Evolutionary conservation across 352 stramenopile species (phyloP).

Genomic region (Phytophthora sp.): DNA sequence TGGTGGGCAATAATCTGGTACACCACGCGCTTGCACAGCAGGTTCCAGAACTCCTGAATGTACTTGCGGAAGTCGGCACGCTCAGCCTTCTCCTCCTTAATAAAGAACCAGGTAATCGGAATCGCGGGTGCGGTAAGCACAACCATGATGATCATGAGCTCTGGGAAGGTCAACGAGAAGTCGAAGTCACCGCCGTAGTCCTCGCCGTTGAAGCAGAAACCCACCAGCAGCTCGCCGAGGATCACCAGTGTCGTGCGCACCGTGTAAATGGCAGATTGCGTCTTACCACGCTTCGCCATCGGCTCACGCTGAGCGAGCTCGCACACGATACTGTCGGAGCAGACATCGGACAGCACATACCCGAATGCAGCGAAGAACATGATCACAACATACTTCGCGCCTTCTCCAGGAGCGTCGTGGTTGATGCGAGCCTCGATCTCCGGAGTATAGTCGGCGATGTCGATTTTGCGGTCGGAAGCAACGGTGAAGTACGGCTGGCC

Average conservation of each 20-base stretch:
- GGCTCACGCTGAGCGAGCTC: constrained; percentile 66
- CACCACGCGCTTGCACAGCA: constrained; percentile 52
- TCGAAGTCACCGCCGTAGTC: constrained; percentile 57
- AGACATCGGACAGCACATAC: constrained; percentile 73
- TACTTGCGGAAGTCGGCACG: constrained; percentile 38
- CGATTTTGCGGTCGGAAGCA: constrained; percentile 24
- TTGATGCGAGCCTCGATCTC: constrained; percentile 49
- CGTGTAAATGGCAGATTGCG: constrained; percentile 48
- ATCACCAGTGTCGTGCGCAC: constrained; percentile 41
- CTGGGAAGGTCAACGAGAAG: constrained; percentile 43
- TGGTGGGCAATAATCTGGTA: constrained; percentile 57
- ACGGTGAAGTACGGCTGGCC: constrained; percentile 64
- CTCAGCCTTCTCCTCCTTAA: constrained; percentile 42
- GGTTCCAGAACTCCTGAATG: constrained; percentile 45
- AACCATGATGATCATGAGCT: constrained; percentile 56
- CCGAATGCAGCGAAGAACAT: constrained; percentile 69
- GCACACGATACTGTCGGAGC: constrained; percentile 62
- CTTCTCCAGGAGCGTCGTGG: constrained; percentile 35
- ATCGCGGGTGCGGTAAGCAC: constrained; percentile 28
- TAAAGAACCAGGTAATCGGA: constrained; percentile 47
- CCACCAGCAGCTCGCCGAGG: constrained; percentile 46
- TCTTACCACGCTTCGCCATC: constrained; percentile 51
- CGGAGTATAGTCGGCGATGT: constrained; percentile 30
- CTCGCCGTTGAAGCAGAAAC: constrained; percentile 62
- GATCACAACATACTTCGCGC: constrained; percentile 48